phyloP scores from a whole-genome alignment of 768 basidiomycete genomes.

The Imleria badia region DNA sequence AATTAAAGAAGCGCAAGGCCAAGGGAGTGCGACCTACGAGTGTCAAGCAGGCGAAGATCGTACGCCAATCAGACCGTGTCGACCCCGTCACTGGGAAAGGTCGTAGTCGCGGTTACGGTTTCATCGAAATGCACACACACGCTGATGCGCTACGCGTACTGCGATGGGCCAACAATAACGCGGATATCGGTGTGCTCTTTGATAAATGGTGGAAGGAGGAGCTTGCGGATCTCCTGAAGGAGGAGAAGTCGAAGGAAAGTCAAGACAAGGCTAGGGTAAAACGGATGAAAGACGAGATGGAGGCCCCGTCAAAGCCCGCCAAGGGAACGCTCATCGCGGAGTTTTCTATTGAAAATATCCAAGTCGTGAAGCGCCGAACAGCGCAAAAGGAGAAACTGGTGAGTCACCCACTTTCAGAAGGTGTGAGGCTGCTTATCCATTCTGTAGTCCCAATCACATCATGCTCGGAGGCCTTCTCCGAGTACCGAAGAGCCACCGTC shows the following conservation, averaged over 20 bases:
- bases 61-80: conserved; percentile 85
- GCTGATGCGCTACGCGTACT: conserved; percentile 88
- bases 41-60: conserved; percentile 91
- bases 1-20: conserved; percentile 24
- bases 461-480: neutral
- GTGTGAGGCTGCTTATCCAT: neutral
- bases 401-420: neutral
- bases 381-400: conserved; percentile 44
- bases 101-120: conserved; percentile 92
- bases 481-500: conserved; percentile 34
- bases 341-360: conserved; percentile 94
- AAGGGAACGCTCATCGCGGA: conserved; percentile 77
- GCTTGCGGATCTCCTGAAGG: conserved; percentile 53
- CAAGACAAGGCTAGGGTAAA: conserved; percentile 54
- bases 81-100: conserved; percentile 87
- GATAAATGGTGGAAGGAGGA: conserved; percentile 88
- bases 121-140: conserved; percentile 86
- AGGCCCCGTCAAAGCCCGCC: conserved; percentile 36
- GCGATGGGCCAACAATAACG: conserved; percentile 93
- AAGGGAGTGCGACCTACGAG: conserved; percentile 37
- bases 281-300: conserved; percentile 57
- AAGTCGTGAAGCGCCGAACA: conserved; percentile 78
- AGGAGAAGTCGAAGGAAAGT: conserved; percentile 48
- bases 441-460: conserved; percentile 7
- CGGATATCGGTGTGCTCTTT: conserved; percentile 60